These are phyloP conservation scores for Nannochloropsis gaditana DNA, from an alignment of 108 stramenopile species.

Conservation along the genomic window DNA sequence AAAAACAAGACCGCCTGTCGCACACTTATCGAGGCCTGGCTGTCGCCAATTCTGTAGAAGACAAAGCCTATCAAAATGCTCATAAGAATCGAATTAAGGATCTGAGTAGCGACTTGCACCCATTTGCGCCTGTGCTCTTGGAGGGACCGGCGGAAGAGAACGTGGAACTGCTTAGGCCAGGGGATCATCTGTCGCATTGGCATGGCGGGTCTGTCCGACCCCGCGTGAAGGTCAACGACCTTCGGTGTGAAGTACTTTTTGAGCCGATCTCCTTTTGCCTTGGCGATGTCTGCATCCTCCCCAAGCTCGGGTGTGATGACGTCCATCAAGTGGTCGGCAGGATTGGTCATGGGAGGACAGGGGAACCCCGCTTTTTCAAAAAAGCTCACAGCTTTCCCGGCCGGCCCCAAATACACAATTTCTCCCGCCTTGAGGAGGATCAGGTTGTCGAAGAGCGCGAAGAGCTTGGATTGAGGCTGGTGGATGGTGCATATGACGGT, in stretches of 20 bases:
- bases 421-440: slow-evolving; percentile 28
- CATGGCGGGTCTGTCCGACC: too few relatives aligned
- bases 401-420: slow-evolving; percentile 18
- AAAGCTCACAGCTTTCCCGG: background rate
- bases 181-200: too few relatives aligned
- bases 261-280: too few relatives aligned
- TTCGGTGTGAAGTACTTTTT: too few relatives aligned
- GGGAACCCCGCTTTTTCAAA: slow-evolving; percentile 16
- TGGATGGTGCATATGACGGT: slow-evolving; percentile 46
- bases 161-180: too few relatives aligned
- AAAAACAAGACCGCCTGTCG: slow-evolving; percentile 34
- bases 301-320: background rate
- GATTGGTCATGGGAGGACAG: slow-evolving; percentile 16
- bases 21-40: background rate
- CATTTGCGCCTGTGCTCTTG: too few relatives aligned
- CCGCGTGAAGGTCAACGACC: too few relatives aligned
- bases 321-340: slow-evolving; percentile 22
- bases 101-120: too few relatives aligned
- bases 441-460: slow-evolving; percentile 37
- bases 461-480: slow-evolving; percentile 32
- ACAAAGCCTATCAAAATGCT: background rate
- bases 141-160: too few relatives aligned
- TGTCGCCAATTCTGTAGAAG: background rate
- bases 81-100: background rate
- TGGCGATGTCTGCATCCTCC: too few relatives aligned